Conservation (phyloP, 257 asterid genomes). For the Plantago ovata region DNA sequence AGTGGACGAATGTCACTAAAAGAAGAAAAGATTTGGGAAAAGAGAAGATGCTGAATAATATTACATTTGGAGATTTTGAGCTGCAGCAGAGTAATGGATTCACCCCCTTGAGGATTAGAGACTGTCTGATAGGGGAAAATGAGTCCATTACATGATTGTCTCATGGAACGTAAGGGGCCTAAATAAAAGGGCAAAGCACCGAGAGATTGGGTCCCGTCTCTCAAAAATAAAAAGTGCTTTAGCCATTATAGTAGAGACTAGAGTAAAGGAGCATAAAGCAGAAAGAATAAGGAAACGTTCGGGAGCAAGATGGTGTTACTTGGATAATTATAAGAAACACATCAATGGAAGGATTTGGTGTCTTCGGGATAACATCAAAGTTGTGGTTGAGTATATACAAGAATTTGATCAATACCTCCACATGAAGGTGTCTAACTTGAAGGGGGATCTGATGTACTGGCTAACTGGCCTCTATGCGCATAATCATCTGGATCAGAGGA, state of each 20-base stretch:
- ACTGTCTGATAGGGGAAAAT: too few relatives aligned
- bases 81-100: too few relatives aligned
- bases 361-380: background rate
- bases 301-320: background rate
- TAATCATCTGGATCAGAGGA: background rate
- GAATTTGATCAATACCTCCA: background rate
- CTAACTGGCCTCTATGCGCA: background rate
- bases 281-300: background rate
- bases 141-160: too few relatives aligned
- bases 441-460: background rate
- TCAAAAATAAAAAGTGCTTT: too few relatives aligned
- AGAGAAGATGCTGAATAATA: too few relatives aligned
- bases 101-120: too few relatives aligned
- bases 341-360: background rate
- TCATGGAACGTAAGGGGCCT: too few relatives aligned
- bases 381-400: too few relatives aligned
- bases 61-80: too few relatives aligned
- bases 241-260: too few relatives aligned
- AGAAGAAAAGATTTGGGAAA: background rate
- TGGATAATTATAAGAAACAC: background rate
- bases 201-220: background rate
- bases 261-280: too few relatives aligned
- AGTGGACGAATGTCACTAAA: background rate
- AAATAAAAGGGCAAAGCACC: background rate
- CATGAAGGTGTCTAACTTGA: background rate